Base-by-base conservation (phyloP, 129 eudicot genomes). In the Daucus carota region DNA sequence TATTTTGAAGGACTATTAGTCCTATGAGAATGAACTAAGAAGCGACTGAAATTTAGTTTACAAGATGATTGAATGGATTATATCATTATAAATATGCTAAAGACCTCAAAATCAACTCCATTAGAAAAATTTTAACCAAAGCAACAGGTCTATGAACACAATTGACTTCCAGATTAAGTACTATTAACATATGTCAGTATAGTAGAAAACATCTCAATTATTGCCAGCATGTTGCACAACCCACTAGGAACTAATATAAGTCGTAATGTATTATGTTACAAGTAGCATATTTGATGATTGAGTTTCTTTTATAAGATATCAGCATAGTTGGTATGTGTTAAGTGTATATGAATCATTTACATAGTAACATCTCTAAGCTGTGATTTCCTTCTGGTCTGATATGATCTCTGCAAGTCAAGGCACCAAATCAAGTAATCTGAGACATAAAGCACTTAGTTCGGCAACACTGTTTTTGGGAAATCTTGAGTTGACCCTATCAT, bases 191-290 rank as follows among this genome's bases (percentile, higher is more conserved):
- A 62, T 13, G 68, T 62, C 68, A 28, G 68, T 62, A 14, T 28
- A 62, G 10, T 63, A 29, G 70, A 63, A 29, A n/a, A 63, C 22
- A 26, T 12, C 70, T 63, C 38, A 63, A 63, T 63, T 63, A 63
- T 63, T 63, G 70, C 70, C 29, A 63, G 70, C 70, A 26, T 63
- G 38, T 62, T 62, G 17, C 20, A 62, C 76, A n/a, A 18, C 29
- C 76, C 59, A 73, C 59, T 48, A 73, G 66, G 76, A 48, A 31
- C 45, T 46, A 46, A 60, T 29, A 24, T 29, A 28, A 26, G 29
- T 36, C 12, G 36, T 28, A 28, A 10, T 62, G 33, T 26, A 3
- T 62, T 63, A 20, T 15, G 70, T n/a, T 8, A 57, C 31, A 8
- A 9, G 65, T 57, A 24, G 65, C 65, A 57, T 57, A n/a, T 57